These are phyloP conservation scores for Coemansia umbellata DNA, from an alignment of 192 early-diverging fungal genomes.

Conservation along the genomic window DNA sequence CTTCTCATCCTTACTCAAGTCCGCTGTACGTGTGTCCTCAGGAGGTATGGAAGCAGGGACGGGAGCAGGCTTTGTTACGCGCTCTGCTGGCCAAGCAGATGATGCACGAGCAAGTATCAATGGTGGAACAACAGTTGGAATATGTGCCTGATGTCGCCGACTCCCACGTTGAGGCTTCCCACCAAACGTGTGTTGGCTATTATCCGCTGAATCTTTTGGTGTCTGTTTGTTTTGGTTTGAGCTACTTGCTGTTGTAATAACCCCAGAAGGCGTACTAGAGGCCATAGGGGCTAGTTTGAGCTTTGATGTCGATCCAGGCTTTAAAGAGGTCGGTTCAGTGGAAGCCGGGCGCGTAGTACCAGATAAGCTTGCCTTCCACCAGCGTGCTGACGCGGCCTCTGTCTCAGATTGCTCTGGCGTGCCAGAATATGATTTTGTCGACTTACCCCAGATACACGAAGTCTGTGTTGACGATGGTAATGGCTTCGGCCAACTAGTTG, in stretches of 20 bases:
- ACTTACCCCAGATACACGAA: conserved; percentile 10
- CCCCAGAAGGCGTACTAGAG: too few species aligned
- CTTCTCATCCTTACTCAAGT: too few species aligned
- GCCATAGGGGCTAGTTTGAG: too few species aligned
- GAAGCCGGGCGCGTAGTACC: background rate
- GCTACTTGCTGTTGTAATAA: too few species aligned
- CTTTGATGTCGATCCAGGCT: background rate
- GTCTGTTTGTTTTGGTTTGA: too few species aligned
- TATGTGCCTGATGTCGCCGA: conserved; percentile 19
- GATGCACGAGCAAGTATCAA: conserved; percentile 21
- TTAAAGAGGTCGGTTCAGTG: background rate
- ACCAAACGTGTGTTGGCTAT: background rate
- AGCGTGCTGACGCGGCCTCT: conserved; percentile 17
- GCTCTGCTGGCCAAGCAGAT: background rate
- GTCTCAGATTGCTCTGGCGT: background rate
- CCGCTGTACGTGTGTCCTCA: too few species aligned
- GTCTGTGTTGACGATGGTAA: background rate
- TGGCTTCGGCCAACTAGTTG: background rate
- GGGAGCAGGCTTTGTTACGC: background rate
- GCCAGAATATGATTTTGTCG: background rate
- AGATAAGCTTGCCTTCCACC: conserved; percentile 45
- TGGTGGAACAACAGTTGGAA: conserved; percentile 43
- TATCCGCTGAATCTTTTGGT: too few species aligned
- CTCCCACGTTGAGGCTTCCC: conserved; percentile 4
- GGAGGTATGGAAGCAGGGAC: too few species aligned